These are phyloP conservation scores for Apiospora pterosperma DNA, from an alignment of 2,329 filamentous ascomycete species.

Conservation along the genomic window DNA sequence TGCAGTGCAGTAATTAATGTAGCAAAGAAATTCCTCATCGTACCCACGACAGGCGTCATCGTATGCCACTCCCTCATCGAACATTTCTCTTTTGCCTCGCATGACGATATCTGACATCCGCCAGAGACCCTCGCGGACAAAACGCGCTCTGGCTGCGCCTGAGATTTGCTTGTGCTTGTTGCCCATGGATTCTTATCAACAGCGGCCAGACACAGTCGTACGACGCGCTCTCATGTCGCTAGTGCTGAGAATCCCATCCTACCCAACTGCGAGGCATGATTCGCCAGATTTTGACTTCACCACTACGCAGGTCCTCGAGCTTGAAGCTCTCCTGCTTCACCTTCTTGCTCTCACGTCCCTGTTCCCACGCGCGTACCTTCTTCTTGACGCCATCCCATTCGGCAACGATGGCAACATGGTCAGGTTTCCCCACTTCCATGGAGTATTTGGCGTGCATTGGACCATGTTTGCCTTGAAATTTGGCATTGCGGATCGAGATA, in stretches of 20 bases:
- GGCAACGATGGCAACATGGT: slow-evolving; percentile 86
- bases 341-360: slow-evolving; percentile 90
- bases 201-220: slow-evolving; percentile 9
- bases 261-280: slow-evolving; percentile 92
- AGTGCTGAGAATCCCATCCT: slow-evolving; percentile 60
- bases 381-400: slow-evolving; percentile 99
- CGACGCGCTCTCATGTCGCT: slow-evolving; percentile 4
- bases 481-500: slow-evolving; percentile 85
- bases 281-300: slow-evolving; percentile 96
- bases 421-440: slow-evolving; percentile 79
- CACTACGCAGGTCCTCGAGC: slow-evolving; percentile 84
- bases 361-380: slow-evolving; percentile 94
- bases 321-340: slow-evolving; percentile 92
- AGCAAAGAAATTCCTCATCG: neutral
- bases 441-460: slow-evolving; percentile 94
- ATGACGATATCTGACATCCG: neutral
- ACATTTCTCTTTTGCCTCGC: neutral
- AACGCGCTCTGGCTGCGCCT: neutral
- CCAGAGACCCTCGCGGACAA: neutral
- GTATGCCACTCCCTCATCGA: neutral
- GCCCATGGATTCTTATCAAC: slow-evolving; percentile 4
- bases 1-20: neutral
- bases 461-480: slow-evolving; percentile 92
- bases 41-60: neutral
- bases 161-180: neutral